A percentile compares a stretch with the other conserved stretches of the same genome.
Evolutionary conservation across 2,329 filamentous ascomycete species (phyloP).

Genomic region (Knoxdaviesia capensis): DNA sequence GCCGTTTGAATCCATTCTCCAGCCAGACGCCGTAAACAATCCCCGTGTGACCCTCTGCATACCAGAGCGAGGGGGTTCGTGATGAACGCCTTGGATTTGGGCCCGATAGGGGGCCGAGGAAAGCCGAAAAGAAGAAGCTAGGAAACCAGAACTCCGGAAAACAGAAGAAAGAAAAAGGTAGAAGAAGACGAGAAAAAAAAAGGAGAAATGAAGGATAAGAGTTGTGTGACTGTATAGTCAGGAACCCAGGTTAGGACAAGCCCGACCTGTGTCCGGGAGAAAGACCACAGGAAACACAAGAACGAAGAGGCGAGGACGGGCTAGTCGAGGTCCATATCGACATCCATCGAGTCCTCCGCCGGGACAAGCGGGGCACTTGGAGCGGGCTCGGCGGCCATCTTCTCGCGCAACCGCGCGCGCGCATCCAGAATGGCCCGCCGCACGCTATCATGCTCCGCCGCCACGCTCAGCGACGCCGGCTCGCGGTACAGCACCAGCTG

Average conservation of each 20-base stretch:
- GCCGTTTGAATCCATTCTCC: too few relatives aligned
- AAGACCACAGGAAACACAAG: too few relatives aligned
- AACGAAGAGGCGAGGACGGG: too few relatives aligned
- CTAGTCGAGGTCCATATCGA: too few relatives aligned
- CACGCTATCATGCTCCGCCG: conserved; percentile 56
- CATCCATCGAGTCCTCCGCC: too few relatives aligned
- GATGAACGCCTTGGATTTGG: too few relatives aligned
- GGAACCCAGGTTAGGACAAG: too few relatives aligned
- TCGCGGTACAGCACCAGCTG: conserved; percentile 73
- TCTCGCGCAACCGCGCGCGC: conserved; percentile 44
- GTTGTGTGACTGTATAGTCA: not conserved
- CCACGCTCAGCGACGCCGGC: conserved; percentile 55
- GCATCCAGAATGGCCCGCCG: conserved; percentile 70
- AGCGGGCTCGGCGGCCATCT: conserved; percentile 3
- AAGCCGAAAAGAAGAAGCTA: not conserved
- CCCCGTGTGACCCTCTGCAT: too few relatives aligned
- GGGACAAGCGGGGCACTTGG: too few relatives aligned
- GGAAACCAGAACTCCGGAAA: not conserved
- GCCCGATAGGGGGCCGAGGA: not conserved
- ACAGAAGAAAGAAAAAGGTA: conserved; percentile 1
- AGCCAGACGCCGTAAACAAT: too few relatives aligned
- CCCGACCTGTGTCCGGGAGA: too few relatives aligned
- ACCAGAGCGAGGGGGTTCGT: too few relatives aligned
- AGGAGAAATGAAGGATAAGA: not conserved
- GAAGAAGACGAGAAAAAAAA: not conserved